These are phyloP conservation scores for Agarophyton chilense DNA, from an alignment of 23 red algal genomes.

Conservation along the genomic window DNA sequence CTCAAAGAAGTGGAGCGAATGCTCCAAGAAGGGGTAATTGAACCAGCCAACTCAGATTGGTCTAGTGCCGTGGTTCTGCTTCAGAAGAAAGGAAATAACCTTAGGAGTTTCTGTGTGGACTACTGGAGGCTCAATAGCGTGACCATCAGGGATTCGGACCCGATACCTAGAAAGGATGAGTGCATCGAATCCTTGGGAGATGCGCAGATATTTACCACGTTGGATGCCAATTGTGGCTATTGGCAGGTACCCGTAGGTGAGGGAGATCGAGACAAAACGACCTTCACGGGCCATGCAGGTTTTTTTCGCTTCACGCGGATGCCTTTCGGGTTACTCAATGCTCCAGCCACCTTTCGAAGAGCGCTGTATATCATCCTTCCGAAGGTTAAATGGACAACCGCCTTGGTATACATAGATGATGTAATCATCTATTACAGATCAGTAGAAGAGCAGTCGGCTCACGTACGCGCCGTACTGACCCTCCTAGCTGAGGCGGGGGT, in stretches of 20 bases:
- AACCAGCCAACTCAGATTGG: background rate
- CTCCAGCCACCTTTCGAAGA: background rate
- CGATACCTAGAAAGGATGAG: no score
- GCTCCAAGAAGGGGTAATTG: background rate
- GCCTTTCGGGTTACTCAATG: background rate
- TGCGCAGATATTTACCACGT: background rate
- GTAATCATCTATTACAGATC: no score
- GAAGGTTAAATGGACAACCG: background rate
- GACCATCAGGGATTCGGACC: background rate
- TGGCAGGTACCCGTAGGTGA: background rate
- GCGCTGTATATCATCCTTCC: background rate
- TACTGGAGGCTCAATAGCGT: background rate
- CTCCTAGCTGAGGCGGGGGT: no score
- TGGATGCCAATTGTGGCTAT: background rate
- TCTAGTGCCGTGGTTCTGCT: background rate
- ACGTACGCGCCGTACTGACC: no score
- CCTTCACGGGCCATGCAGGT: background rate
- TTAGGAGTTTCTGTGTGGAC: background rate
- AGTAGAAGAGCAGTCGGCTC: no score
- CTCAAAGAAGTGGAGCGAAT: background rate
- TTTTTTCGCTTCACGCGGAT: background rate
- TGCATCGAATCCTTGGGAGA: no score
- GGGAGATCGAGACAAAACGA: background rate
- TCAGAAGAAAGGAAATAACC: background rate
- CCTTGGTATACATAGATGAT: background rate